phyloP scores from a whole-genome alignment of 225 moss, liverwort and hornwort genomes.

The Straminergon stramineum region DNA sequence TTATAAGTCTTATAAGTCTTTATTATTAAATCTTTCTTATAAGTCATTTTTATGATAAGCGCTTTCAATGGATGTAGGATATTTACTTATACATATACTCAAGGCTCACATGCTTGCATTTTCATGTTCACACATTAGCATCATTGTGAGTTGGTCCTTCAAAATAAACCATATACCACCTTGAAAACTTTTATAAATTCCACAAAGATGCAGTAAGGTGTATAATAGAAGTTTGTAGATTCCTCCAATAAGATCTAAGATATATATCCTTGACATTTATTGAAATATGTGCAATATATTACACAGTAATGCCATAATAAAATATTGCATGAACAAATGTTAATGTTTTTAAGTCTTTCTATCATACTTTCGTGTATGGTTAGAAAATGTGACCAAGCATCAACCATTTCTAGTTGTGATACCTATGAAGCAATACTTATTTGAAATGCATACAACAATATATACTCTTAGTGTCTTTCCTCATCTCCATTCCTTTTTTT shows the following conservation, averaged over 20 bases:
- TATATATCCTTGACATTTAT: accelerated
- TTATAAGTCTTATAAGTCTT: too few species aligned
- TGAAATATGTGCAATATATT: background rate
- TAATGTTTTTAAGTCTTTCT: background rate
- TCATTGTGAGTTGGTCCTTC: background rate
- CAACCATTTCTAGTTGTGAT: background rate
- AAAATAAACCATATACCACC: background rate
- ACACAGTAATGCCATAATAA: accelerated
- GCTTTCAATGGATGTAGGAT: too few species aligned
- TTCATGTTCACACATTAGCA: too few species aligned
- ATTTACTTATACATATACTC: too few species aligned
- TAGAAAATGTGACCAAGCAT: background rate
- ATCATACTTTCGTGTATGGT: background rate
- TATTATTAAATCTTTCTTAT: too few species aligned
- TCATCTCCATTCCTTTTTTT: background rate
- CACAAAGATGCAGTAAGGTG: accelerated
- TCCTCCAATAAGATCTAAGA: background rate
- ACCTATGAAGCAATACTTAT: background rate
- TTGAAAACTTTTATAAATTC: background rate
- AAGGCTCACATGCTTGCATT: too few species aligned
- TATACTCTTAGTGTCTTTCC: accelerated
- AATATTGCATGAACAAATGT: too few species aligned
- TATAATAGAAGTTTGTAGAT: background rate
- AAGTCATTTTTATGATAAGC: too few species aligned
- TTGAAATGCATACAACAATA: background rate